A percentile compares a stretch with the other conserved stretches of the same genome.
Evolutionary conservation across 768 basidiomycete genomes (phyloP).

Genomic region (Lactarius tabidus): DNA sequence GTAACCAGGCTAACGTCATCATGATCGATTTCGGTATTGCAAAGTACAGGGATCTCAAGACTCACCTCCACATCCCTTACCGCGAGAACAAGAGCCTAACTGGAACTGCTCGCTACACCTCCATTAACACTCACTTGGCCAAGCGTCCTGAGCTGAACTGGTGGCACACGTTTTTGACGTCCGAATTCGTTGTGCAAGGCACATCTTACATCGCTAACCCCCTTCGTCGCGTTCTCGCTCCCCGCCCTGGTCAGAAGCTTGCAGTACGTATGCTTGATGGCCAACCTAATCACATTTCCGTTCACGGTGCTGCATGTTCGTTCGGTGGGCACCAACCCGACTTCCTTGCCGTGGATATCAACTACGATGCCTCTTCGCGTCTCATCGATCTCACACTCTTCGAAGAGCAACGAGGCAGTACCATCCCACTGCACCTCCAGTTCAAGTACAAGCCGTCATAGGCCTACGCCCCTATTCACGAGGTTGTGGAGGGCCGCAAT

Average conservation of each 20-base stretch:
- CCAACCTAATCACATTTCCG: slow-evolving; percentile 51
- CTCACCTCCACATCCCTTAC: slow-evolving; percentile 99
- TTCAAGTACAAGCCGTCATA: slow-evolving; percentile 86
- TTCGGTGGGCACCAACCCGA: slow-evolving; percentile 62
- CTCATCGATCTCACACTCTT: slow-evolving; percentile 69
- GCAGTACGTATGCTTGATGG: slow-evolving; percentile 48
- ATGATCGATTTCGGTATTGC: too few species aligned
- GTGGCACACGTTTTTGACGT: slow-evolving; percentile 80
- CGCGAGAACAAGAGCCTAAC: slow-evolving; percentile 99
- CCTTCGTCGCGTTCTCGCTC: slow-evolving; percentile 78
- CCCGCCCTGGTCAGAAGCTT: slow-evolving; percentile 75
- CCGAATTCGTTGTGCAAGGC: slow-evolving; percentile 83
- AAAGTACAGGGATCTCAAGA: too few species aligned
- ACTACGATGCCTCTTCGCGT: slow-evolving; percentile 48
- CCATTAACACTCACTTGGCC: slow-evolving; percentile 98
- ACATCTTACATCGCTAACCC: slow-evolving; percentile 84
- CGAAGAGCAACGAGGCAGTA: slow-evolving; percentile 74
- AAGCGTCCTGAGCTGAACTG: slow-evolving; percentile 76
- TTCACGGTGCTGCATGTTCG: slow-evolving; percentile 79
- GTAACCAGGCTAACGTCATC: too few species aligned
- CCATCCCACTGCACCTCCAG: slow-evolving; percentile 76
- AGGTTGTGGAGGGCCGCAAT: slow-evolving; percentile 79
- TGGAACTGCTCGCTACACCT: slow-evolving; percentile 97
- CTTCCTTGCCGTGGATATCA: slow-evolving; percentile 83
- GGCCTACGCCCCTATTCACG: slow-evolving; percentile 91